Conservation (phyloP, 2,329 filamentous ascomycete species). For the Exophiala oligosperma region DNA sequence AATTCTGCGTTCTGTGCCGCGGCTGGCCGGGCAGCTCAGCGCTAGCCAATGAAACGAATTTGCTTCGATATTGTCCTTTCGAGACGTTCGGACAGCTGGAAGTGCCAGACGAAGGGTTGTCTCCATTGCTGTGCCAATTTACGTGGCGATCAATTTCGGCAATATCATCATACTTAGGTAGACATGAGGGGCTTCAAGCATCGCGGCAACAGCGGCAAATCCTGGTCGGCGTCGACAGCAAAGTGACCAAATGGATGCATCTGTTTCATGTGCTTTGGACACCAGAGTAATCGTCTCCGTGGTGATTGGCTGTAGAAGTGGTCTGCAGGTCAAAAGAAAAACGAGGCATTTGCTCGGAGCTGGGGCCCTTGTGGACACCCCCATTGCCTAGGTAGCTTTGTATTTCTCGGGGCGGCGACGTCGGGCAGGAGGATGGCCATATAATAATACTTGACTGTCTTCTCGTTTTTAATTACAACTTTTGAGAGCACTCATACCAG, state of each 20-base stretch:
- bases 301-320: conserved; percentile 16
- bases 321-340: conserved; percentile 27
- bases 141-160: not conserved
- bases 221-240: too few relatives aligned
- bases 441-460: not conserved
- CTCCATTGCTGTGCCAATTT: too few relatives aligned
- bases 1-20: not conserved
- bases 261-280: not conserved
- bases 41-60: not conserved
- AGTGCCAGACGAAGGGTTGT: not conserved
- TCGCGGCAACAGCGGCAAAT: too few relatives aligned
- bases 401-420: not conserved
- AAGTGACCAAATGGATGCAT: not conserved
- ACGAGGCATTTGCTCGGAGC: conserved; percentile 24
- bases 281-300: conserved; percentile 15
- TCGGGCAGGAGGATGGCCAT: conserved; percentile 4
- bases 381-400: conserved; percentile 15
- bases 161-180: not conserved
- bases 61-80: not conserved
- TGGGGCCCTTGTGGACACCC: conserved; percentile 4
- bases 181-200: too few relatives aligned
- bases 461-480: not conserved
- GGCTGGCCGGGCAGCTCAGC: not conserved
- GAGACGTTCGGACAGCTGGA: conserved; percentile 4
- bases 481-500: not conserved